phyloP scores from a whole-genome alignment of 2,329 filamentous ascomycete genomes.

The Niveomyces coronatus region DNA sequence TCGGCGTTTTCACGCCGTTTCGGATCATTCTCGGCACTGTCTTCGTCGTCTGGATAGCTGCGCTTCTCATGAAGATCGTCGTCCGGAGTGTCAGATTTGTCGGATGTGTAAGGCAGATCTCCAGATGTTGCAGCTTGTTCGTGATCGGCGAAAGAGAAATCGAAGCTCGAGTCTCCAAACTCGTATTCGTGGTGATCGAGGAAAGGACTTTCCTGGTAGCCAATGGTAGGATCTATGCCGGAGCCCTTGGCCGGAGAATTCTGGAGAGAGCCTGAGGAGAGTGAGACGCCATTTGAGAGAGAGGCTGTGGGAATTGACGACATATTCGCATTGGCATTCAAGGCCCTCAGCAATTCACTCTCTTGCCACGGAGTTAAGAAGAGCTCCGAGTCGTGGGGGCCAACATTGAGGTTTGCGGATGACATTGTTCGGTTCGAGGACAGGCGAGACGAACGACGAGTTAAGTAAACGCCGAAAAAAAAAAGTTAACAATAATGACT shows the following conservation, averaged over 20 bases:
- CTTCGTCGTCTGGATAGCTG: conserved; percentile 60
- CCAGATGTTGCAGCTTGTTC: conserved; percentile 63
- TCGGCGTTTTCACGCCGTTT: conserved; percentile 77
- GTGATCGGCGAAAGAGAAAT: conserved; percentile 45
- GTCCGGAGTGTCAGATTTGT: conserved; percentile 50
- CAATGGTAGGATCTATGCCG: conserved; percentile 25
- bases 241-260: conserved; percentile 37
- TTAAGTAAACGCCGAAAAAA: not conserved
- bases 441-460: not conserved
- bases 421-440: conserved; percentile 38
- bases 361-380: conserved; percentile 69
- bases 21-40: conserved; percentile 31
- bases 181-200: conserved; percentile 69
- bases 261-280: conserved; percentile 40
- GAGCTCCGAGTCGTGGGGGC: conserved; percentile 40
- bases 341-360: conserved; percentile 62
- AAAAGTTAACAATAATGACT: not conserved
- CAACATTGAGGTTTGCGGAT: conserved; percentile 34
- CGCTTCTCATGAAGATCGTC: conserved; percentile 53
- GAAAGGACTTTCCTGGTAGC: conserved; percentile 66
- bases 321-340: conserved; percentile 55
- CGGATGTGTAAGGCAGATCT: conserved; percentile 50
- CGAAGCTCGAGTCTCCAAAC: conserved; percentile 67
- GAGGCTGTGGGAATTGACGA: conserved; percentile 21
- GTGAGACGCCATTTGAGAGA: conserved; percentile 29